Evolutionary conservation across 1,284 basidiomycete genomes (phyloP), one percentile per base, ranked within the genome.

Genomic region (Ustilago cynodontis): DNA sequence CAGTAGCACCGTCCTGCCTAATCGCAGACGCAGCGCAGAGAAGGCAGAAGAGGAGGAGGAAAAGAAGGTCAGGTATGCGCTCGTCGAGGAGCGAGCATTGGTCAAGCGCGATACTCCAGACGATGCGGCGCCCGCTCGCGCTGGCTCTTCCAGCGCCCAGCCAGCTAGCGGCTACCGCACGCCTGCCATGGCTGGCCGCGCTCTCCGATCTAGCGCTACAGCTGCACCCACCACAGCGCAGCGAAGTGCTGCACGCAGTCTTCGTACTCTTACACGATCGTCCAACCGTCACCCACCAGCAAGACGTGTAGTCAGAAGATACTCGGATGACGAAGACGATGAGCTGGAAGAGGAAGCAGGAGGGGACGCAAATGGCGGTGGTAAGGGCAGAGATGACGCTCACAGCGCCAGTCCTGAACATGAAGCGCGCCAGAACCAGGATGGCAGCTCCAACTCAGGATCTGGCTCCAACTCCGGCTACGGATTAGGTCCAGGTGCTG

Each of bases 301-400:
- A 18, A 71, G 79, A 16, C 63, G 80, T 11, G 80, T 82, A 49
- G 65, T 74, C 14, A 70, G 77, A 39, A 71, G 80, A 43, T 69
- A 82, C 29, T 78, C 78, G 20, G 80, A 83, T n/a, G 80, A 82
- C 54, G 82, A 82, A 41, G 79, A 75, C n/a, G 70, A 72, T n/a
- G 73, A 74, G 14, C 39, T 74, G n/a, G 70, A 75, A 2, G 77
- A 70, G 14, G 65, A 71, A 29, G 61, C 28, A 20, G 70, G 72
- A 4, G 73, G 67, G 8, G 65, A 71, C n/a, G 59, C 18, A 13
- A 63, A 69, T 14, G 28, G 45, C 18, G 60, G 43, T 22, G 57
- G 58, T 41, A 62, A 61, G 37, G 61, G 54, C 61, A 47, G 68
- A n/a, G 65, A 61, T 11, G 65, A 69, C 3, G 60, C 54, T 16